A percentile compares a stretch with the other conserved stretches of the same genome.
Conservation (phyloP, 805 yeast genomes). For the Metschnikowia colocasiae region DNA sequence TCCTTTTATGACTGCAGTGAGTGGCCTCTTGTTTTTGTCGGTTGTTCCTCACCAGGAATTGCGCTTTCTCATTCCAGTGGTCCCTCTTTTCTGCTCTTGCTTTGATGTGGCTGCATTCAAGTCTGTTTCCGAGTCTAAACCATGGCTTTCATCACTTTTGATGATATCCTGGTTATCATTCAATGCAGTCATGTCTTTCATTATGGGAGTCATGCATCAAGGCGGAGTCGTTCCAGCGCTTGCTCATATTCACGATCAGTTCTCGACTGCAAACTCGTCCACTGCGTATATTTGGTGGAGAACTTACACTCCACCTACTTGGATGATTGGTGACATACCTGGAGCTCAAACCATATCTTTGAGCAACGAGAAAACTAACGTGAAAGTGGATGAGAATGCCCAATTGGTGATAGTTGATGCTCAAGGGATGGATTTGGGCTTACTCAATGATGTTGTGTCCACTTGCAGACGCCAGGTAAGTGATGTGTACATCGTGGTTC, state of each 20-base stretch:
- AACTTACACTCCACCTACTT: slow-evolving; percentile 89
- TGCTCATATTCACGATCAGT: slow-evolving; percentile 28
- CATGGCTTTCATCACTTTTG: slow-evolving; percentile 19
- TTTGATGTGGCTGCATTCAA: slow-evolving; percentile 40
- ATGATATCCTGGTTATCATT: slow-evolving; percentile 57
- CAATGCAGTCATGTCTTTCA: slow-evolving; percentile 52
- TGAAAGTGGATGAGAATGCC: slow-evolving; percentile 13
- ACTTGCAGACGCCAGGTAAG: slow-evolving; percentile 8
- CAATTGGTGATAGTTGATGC: slow-evolving; percentile 36
- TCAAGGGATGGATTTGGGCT: slow-evolving; percentile 41
- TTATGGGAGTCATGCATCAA: slow-evolving; percentile 86
- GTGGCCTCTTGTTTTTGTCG: slow-evolving; percentile 65
- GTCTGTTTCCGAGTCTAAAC: neutral
- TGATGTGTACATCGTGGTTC: slow-evolving; percentile 34
- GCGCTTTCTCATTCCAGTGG: slow-evolving; percentile 75
- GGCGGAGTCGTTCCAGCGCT: slow-evolving; percentile 81
- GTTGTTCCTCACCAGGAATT: slow-evolving; percentile 88
- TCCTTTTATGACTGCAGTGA: slow-evolving; percentile 55
- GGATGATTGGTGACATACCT: slow-evolving; percentile 52
- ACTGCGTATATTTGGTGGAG: slow-evolving; percentile 80
- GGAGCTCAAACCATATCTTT: slow-evolving; percentile 16
- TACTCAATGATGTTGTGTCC: slow-evolving; percentile 21
- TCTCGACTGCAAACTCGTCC: slow-evolving; percentile 3
- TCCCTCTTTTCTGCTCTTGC: slow-evolving; percentile 66
- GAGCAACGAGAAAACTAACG: slow-evolving; percentile 6